phyloP scores from a whole-genome alignment of 2,329 filamentous ascomycete species.

The Aaosphaeria pasadenensis region DNA sequence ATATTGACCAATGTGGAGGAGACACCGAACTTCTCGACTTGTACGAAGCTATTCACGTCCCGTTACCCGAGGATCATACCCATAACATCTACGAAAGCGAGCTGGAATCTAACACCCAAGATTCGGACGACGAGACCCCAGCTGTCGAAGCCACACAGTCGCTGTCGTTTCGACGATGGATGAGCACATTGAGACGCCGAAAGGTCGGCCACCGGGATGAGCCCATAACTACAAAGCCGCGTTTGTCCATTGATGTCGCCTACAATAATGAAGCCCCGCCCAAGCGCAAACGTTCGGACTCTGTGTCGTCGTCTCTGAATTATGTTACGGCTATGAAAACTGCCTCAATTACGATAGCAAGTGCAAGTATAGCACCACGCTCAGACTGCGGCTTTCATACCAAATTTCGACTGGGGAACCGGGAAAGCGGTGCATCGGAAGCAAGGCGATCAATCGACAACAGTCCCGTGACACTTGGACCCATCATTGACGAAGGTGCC shows the following conservation, averaged over 20 bases:
- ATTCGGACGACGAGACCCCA: background rate
- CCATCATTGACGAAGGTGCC: slow-evolving; percentile 64
- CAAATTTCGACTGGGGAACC: slow-evolving; percentile 58
- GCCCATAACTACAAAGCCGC: slow-evolving; percentile 30
- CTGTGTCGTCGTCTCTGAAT: slow-evolving; percentile 71
- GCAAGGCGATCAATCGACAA: slow-evolving; percentile 63
- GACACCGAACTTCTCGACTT: slow-evolving; percentile 21
- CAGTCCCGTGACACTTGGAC: slow-evolving; percentile 43
- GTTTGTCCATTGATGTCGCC: slow-evolving; percentile 33
- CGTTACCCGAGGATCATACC: slow-evolving; percentile 19
- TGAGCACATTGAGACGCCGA: slow-evolving; percentile 64
- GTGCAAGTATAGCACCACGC: slow-evolving; percentile 64
- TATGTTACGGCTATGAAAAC: slow-evolving; percentile 81
- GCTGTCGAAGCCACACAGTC: too few relatives aligned
- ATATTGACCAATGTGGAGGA: slow-evolving; percentile 9
- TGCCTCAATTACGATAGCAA: slow-evolving; percentile 73
- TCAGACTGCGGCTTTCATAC: slow-evolving; percentile 58
- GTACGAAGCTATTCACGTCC: slow-evolving; percentile 31
- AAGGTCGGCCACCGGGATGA: slow-evolving; percentile 39
- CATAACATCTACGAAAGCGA: slow-evolving; percentile 7
- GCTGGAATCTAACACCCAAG: background rate
- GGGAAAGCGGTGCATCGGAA: slow-evolving; percentile 57
- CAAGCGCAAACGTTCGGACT: slow-evolving; percentile 44
- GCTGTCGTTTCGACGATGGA: slow-evolving; percentile 67
- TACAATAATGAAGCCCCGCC: background rate